Percentiles rank a stretch among this genome's conserved stretches.
These are phyloP conservation scores for Meredithiella fracta DNA, from an alignment of 2,329 filamentous ascomycete species.

Conservation along the genomic window DNA sequence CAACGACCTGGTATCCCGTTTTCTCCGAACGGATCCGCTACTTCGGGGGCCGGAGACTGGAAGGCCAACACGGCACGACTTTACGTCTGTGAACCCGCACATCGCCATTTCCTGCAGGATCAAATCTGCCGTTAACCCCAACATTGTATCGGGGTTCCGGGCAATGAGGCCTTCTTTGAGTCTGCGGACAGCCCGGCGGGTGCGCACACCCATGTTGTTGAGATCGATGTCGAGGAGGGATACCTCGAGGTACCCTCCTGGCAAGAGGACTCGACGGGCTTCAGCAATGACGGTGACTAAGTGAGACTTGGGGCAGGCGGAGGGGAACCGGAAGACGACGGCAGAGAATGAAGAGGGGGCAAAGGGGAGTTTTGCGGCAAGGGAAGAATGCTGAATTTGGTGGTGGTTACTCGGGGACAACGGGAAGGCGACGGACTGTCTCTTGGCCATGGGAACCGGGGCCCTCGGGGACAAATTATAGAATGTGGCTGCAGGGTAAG, in stretches of 20 bases:
- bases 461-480: slow-evolving; percentile 55
- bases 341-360: slow-evolving; percentile 58
- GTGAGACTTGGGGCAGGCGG: slow-evolving; percentile 48
- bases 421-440: slow-evolving; percentile 31
- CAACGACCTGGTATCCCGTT: slow-evolving; percentile 36
- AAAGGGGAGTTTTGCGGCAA: slow-evolving; percentile 55
- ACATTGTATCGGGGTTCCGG: slow-evolving; percentile 40
- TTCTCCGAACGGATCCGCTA: slow-evolving; percentile 18
- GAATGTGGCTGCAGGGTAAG: slow-evolving; percentile 57
- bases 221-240: slow-evolving; percentile 65
- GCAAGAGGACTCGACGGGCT: slow-evolving; percentile 59
- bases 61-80: slow-evolving; percentile 61
- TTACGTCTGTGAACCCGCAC: slow-evolving; percentile 54
- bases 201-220: slow-evolving; percentile 62
- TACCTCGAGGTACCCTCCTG: slow-evolving; percentile 64
- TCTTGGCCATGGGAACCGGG: slow-evolving; percentile 30
- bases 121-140: slow-evolving; percentile 43
- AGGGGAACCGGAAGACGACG: slow-evolving; percentile 62
- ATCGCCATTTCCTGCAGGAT: slow-evolving; percentile 51
- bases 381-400: slow-evolving; percentile 51
- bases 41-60: slow-evolving; percentile 35
- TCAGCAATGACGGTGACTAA: slow-evolving; percentile 59
- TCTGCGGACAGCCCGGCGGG: slow-evolving; percentile 49
- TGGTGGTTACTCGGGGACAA: slow-evolving; percentile 53
- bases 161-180: slow-evolving; percentile 56